Evolutionary conservation across 2,329 filamentous ascomycete genomes (phyloP), one percentile per base, ranked within the genome.

Genomic region (Exophiala sp.): DNA sequence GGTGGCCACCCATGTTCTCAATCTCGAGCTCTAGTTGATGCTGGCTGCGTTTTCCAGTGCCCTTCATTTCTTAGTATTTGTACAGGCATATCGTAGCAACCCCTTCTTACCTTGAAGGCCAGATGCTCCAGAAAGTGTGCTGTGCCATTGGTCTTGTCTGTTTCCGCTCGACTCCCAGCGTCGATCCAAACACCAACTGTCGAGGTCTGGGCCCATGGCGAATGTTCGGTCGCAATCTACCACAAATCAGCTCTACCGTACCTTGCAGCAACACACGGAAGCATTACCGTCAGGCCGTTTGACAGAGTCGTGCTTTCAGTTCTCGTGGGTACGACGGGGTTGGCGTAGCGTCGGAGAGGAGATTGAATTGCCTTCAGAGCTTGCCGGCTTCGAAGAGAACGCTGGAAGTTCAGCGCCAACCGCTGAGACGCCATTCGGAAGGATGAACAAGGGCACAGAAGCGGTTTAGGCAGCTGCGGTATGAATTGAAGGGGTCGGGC

Each of bases 101-200:
- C 18, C 7, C n/a, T 16, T 10, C 45, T 63, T 80, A 95, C 89
- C 88, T 98, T 98, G 84, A 98, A 98, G 65, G 94, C 94, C 72
- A 98, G 82, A 78, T 98, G 93, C 81, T 98, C 93, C 65, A 98
- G 83, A 80, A 98, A 98, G 78, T 98, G 93, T 68, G 93, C 93
- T 65, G 93, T 98, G 74, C 93, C 93, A 78, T 97, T 98, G 68
- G 88, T 97, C 82, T 89, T 89, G 75, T 93, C 84, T 64, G 93
- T 98, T 81, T 98, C 93, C 71, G 93, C 89, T 73, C 93, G 82
- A 73, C 89, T 96, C 70, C 93, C 93, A 71, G 94, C 91, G 75
- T 98, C 94, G 72, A 98, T 98, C 90, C 93, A 98, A 62, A 98
- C 88, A 70, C 93, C 93, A 66, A 97, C 90, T 48, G 91, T 97